Base-by-base conservation (phyloP, 164 flowering plant genomes). In the Cinnamomum micranthum region DNA sequence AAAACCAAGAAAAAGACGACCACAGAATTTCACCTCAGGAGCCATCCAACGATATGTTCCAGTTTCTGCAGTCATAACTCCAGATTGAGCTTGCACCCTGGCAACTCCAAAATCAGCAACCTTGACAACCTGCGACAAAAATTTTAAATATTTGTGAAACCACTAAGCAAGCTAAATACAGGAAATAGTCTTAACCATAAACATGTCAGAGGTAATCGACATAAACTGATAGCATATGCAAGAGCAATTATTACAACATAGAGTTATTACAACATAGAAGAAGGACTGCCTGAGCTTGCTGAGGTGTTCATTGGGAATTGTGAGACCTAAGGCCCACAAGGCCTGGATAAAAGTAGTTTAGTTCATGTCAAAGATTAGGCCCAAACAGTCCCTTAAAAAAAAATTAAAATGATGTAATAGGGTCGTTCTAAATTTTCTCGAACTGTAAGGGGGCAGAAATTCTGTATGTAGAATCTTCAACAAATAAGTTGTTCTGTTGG, bases 41-140 rank as follows among this genome's bases (percentile, higher is more conserved):
- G 98, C 99, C 98, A 95, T 95, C 98, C 98, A 95, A 50, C 99
- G 94, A 79, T 95, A 95, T 14, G 98, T 93, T 82, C 99, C 98
- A 69, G 98, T 95, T 86, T 95, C 99, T 67, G 99, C 98, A 28
- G 99, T 93, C 99, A 93, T 95, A 13, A 95, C 94, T 58, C 97
- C 99, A 81, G 97, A 84, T 64, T 95, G 87, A 81, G 87, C 33
- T 80, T 89, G 91, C 78, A 95, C 97, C 78, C 98, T 83, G 71
- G 98, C 97, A 84, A 95, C 93, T 62, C 98, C 98, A 89, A 94
- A 94, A 83, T 94, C 98, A 78, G 97, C 95, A 74, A 95, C 93
- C 88, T 93, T 95, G 35, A 95, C 95, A 79, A 92, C 94, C 99
- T 95, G 88, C 35, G 31, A 62, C 66, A 28, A 22, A 70, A 14